These are phyloP conservation scores for Phytopythium montanum DNA, from an alignment of 352 stramenopile species.

Conservation along the genomic window DNA sequence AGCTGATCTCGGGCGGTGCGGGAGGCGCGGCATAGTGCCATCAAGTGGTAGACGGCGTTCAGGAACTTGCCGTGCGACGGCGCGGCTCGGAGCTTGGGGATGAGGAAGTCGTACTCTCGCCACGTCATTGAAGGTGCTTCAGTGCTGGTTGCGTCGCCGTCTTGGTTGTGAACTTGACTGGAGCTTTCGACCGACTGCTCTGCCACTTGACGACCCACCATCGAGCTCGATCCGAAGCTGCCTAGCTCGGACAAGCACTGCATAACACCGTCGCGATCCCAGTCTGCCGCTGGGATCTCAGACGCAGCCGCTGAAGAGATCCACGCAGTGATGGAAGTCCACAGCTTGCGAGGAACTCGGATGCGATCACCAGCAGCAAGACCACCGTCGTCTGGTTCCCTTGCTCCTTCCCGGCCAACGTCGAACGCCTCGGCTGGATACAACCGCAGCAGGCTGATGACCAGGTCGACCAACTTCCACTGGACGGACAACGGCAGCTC, in stretches of 20 bases:
- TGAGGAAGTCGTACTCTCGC: constrained; percentile 23
- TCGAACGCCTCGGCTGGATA: constrained; percentile 15
- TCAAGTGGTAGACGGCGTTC: constrained; percentile 58
- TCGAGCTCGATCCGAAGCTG: constrained; percentile 5
- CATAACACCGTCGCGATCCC: constrained; percentile 19
- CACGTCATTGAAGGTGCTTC: background rate
- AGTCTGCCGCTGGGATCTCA: constrained; percentile 24
- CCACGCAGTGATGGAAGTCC: constrained; percentile 38
- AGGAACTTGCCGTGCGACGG: constrained; percentile 59
- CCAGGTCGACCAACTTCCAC: constrained; percentile 42
- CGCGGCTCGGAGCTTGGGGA: constrained; percentile 28
- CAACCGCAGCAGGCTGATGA: constrained; percentile 29
- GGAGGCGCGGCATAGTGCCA: constrained; percentile 29
- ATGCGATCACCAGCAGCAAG: constrained; percentile 8
- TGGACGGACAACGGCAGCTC: constrained; percentile 12
- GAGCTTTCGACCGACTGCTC: background rate
- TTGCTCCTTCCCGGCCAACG: background rate
- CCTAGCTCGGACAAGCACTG: constrained; percentile 22
- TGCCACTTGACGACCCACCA: constrained; percentile 7
- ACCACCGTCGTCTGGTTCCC: background rate
- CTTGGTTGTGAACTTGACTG: background rate
- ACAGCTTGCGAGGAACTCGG: constrained; percentile 26
- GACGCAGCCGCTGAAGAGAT: constrained; percentile 16
- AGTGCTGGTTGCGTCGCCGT: background rate
- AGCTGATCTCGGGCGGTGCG: constrained; percentile 20